Evolutionary conservation across 78 protist genomes (phyloP), one percentile per base, ranked within the genome.

Genomic region (Emiliania huxleyi): DNA sequence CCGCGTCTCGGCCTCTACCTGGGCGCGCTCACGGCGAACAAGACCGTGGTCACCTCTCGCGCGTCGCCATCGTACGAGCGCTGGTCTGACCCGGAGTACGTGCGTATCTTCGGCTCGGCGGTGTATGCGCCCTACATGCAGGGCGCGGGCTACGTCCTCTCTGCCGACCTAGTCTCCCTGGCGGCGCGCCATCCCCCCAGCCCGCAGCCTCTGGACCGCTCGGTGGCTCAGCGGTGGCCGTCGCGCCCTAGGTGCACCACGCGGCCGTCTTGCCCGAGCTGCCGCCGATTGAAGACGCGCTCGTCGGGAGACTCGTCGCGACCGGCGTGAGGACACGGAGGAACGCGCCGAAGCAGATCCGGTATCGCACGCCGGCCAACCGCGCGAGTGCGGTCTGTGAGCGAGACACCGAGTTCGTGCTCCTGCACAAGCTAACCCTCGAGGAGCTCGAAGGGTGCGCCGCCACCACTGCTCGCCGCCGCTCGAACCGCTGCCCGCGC

Each of bases 51-150:
- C n/a, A n/a, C n/a, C n/a, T n/a, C n/a, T n/a, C n/a, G n/a, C n/a
- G n/a, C n/a, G n/a, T n/a, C n/a, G n/a, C n/a, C n/a, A n/a, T n/a
- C n/a, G n/a, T n/a, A n/a, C n/a, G n/a, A n/a, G n/a, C n/a, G n/a
- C n/a, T n/a, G n/a, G n/a, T n/a, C n/a, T n/a, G n/a, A n/a, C n/a
- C n/a, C n/a, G n/a, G n/a, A n/a, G n/a, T n/a, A n/a, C n/a, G n/a
- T n/a, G n/a, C n/a, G n/a, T n/a, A n/a, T n/a, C n/a, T n/a, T n/a
- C n/a, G n/a, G n/a, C n/a, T n/a, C n/a, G n/a, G n/a, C n/a, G n/a
- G 46, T 77, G 35, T 77, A 77, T 48, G n/a, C 46, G 8, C 85
- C 85, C 29, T 77, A 77, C 46, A 77, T 77, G 85, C 85, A 77
- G 1, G 89, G 89, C 40, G 89, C 89, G 40, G 89, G 89, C 29